Evolutionary conservation across 1,284 basidiomycete species (phyloP).

Genomic region (Fomitopsis betulina): DNA sequence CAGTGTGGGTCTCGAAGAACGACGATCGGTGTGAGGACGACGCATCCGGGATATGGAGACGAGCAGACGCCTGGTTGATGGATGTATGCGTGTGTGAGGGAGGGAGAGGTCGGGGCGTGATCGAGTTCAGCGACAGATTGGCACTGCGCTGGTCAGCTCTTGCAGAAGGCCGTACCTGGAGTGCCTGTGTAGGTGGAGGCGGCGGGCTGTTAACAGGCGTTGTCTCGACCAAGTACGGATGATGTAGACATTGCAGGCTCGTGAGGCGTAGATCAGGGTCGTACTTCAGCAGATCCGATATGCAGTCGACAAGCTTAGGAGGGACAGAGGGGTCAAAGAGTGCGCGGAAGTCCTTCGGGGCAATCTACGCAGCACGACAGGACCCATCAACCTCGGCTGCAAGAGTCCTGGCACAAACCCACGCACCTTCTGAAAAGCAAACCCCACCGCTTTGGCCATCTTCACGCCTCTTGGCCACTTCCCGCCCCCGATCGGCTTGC

Average conservation of each 20-base stretch:
- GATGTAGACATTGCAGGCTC: slow-evolving; percentile 81
- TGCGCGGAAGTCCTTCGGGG: slow-evolving; percentile 71
- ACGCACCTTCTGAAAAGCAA: slow-evolving; percentile 83
- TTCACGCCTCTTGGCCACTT: slow-evolving; percentile 83
- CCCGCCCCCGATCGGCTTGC: slow-evolving; percentile 79
- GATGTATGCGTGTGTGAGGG: slow-evolving; percentile 56
- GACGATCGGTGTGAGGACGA: slow-evolving; percentile 54
- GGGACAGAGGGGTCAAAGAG: slow-evolving; percentile 83
- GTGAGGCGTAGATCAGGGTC: slow-evolving; percentile 87
- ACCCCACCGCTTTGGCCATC: slow-evolving; percentile 86
- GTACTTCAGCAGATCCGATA: slow-evolving; percentile 88
- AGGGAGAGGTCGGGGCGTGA: slow-evolving; percentile 52
- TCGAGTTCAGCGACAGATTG: slow-evolving; percentile 36
- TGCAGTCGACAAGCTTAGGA: slow-evolving; percentile 83
- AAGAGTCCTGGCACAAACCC: slow-evolving; percentile 2
- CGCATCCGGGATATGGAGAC: slow-evolving; percentile 40
- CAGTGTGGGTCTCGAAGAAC: slow-evolving; percentile 37
- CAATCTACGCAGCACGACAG: slow-evolving; percentile 43
- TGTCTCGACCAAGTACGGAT: slow-evolving; percentile 81
- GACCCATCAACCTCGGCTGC: slow-evolving; percentile 5
- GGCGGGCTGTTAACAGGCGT: slow-evolving; percentile 67
- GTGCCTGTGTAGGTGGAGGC: slow-evolving; percentile 37
- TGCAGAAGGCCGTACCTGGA: slow-evolving; percentile 25
- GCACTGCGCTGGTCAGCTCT: slow-evolving; percentile 9
- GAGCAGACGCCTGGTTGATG: slow-evolving; percentile 30